phyloP scores from a whole-genome alignment of 331 rosid species.

The Quercus phellos region DNA sequence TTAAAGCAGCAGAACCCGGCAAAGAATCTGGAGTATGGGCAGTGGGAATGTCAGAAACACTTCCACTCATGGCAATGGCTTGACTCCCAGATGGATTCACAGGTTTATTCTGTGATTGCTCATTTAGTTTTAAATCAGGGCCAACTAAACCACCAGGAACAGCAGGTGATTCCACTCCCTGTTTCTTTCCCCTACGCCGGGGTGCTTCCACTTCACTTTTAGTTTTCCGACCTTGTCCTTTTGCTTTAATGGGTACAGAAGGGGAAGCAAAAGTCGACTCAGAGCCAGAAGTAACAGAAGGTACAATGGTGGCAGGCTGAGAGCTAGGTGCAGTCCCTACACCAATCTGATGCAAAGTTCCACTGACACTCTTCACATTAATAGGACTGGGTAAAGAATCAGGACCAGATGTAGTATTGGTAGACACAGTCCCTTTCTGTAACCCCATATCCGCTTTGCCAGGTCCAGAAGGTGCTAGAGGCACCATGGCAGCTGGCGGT shows the following conservation, averaged over 20 bases:
- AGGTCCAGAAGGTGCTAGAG: slow-evolving; percentile 44
- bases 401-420: slow-evolving; percentile 34
- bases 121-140: slow-evolving; percentile 46
- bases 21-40: slow-evolving; percentile 26
- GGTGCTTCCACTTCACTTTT: slow-evolving; percentile 50
- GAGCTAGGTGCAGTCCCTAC: slow-evolving; percentile 31
- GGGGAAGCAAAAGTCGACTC: slow-evolving; percentile 33
- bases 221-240: slow-evolving; percentile 63
- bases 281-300: slow-evolving; percentile 37
- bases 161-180: slow-evolving; percentile 35
- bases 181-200: slow-evolving; percentile 78
- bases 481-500: slow-evolving; percentile 36
- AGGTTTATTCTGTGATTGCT: slow-evolving; percentile 42
- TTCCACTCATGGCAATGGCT: slow-evolving; percentile 31
- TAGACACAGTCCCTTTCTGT: slow-evolving; percentile 39
- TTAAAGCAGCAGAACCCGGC: slow-evolving; percentile 39
- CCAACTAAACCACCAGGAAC: slow-evolving; percentile 34
- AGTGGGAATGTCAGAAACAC: slow-evolving; percentile 26
- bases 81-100: slow-evolving; percentile 33
- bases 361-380: slow-evolving; percentile 29
- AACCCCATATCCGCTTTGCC: slow-evolving; percentile 38
- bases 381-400: slow-evolving; percentile 37
- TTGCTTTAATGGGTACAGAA: slow-evolving; percentile 44
- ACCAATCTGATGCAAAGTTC: slow-evolving; percentile 29
- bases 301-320: slow-evolving; percentile 30